Percentiles rank a stretch among this genome's conserved stretches.
phyloP scores from a whole-genome alignment of 306 rosid genomes.

The Clitoria ternatea region DNA sequence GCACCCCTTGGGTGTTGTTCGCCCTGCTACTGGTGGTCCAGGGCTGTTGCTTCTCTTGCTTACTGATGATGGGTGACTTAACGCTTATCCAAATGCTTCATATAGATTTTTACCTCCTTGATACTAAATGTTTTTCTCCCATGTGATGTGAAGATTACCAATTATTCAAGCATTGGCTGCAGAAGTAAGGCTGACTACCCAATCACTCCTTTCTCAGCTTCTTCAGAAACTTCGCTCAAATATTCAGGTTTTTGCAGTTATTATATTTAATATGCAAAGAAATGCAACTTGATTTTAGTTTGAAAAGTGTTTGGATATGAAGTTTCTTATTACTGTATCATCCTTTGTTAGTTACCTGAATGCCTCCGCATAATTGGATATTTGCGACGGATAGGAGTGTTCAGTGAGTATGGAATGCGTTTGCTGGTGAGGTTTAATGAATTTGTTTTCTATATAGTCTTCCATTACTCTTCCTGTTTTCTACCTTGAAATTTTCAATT shows the following conservation, averaged over 20 bases:
- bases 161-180: conserved; percentile 84
- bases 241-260: conserved; percentile 65
- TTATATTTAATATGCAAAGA: conserved; percentile 4
- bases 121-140: neutral
- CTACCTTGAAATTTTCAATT: conserved; percentile 7
- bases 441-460: neutral
- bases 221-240: conserved; percentile 97
- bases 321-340: conserved; percentile 17
- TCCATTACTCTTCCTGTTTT: conserved; percentile 5
- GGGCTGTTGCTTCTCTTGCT: too few species aligned
- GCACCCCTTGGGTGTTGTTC: too few species aligned
- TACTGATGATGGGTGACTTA: too few species aligned
- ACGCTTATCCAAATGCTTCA: too few species aligned
- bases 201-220: conserved; percentile 95
- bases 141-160: conserved; percentile 48
- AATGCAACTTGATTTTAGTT: conserved; percentile 18
- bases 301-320: neutral
- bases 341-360: conserved; percentile 72
- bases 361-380: conserved; percentile 96
- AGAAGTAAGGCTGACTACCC: conserved; percentile 88
- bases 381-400: conserved; percentile 83
- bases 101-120: neutral
- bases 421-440: conserved; percentile 60
- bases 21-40: too few species aligned
- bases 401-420: conserved; percentile 96